Evolutionary conservation across 441 rosid species (phyloP), one percentile per base, ranked within the genome.

Genomic region (Breynia disticha): DNA sequence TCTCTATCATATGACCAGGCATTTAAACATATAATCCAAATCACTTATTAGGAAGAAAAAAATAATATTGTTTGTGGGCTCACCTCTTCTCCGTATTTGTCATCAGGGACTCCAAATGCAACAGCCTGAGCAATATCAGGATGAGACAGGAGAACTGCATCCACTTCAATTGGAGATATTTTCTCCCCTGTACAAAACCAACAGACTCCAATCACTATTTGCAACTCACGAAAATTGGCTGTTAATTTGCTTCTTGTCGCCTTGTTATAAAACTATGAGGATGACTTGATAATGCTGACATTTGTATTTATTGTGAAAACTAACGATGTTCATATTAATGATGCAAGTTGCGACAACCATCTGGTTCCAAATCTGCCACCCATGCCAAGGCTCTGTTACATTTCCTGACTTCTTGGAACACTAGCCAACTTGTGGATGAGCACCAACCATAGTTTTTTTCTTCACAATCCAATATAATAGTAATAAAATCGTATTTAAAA

Each of bases 1-100:
- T 24, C 32, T 2, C 32, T 2, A 24, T 24, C 7, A 24, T 24
- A 24, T 24, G 32, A 24, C 32, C 32, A 24, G 32, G 32, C 32
- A 24, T 24, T 24, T 2, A 24, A 24, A 24, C 32, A 24, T 3
- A 2, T 24, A 2, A 24, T 7, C n/a, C n/a, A n/a, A 24, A 24
- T 24, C 32, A 24, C 32, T 24, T 24, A 24, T 39, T 39, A 4
- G 2, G 43, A 37, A 11, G 11, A 37, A 37, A 37, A 37, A 37
- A 37, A 2, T 24, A 24, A 24, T 2, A 7, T 28, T 28, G 35
- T 41, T 41, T 41, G 10, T 3, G 13, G 44, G 13, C 46, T 67
- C 65, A 83, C 97, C 95, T 89, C 95, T 76, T 89, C 97, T 12
- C 97, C 97, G 39, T 89, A 89, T 68, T 89, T 89, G 16, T 83